Evolutionary conservation across 306 rosid genomes (phyloP), one percentile per base, ranked within the genome.

Genomic region (Cucurbita ficifolia): DNA sequence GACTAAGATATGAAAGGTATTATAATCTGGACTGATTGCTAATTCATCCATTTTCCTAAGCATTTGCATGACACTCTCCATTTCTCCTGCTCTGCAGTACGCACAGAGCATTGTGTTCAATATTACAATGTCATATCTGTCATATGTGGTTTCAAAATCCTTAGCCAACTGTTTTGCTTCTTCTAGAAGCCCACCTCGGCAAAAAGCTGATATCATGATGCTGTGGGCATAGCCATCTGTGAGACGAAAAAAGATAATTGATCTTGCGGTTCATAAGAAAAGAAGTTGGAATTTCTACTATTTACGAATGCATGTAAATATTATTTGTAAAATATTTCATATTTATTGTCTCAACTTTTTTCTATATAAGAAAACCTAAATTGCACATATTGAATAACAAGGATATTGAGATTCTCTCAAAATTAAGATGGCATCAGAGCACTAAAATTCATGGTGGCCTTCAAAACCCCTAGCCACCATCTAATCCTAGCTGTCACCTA

Each of bases 221-320:
- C 98, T 90, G 84, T 94, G 89, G 46, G 97, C 87, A 80, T 86
- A 94, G 67, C 98, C 96, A 87, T 90, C 98, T 94, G 89, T 83
- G 83, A 58, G 79, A n/a, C 73, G 76, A 65, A 76, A 63, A 42
- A 53, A 76, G 69, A 57, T 46, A 48, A 76, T 46, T 46, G 19
- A 40, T 42, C 73, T 46, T 1, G 71, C 29, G 36, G 60, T 76
- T 70, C 70, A 81, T 38, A 10, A 51, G 10, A 67, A 45, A 43
- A 67, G 14, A 18, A 29, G 33, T 29, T 29, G 33, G 33, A 29
- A 29, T 29, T 29, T 29, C 33, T 29, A 29, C 33, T 2, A n/a
- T n/a, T n/a, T n/a, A n/a, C n/a, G n/a, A n/a, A n/a, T n/a, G n/a
- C n/a, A n/a, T n/a, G n/a, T n/a, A n/a, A n/a, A n/a, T n/a, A n/a